Conservation (phyloP, 495 filamentous ascomycete genomes). For the Lophiostoma macrostomum region DNA sequence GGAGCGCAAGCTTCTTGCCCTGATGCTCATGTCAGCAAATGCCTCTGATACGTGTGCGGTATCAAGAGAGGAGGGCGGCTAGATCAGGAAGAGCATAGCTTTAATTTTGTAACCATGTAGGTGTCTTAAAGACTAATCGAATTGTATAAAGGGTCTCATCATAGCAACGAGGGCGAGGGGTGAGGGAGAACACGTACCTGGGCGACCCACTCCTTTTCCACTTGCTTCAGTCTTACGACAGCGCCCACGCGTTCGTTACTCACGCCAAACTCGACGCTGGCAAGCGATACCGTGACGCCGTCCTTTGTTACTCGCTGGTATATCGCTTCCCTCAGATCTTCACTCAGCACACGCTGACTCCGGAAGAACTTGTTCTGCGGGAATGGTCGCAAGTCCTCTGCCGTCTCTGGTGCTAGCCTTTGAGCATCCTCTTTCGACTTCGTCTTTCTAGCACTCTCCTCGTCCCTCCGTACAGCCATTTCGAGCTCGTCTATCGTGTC, state of each 20-base stretch:
- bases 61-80: background rate
- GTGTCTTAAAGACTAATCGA: conserved; percentile 99
- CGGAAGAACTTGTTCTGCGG: conserved; percentile 70
- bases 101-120: conserved; percentile 52
- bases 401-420: conserved; percentile 39
- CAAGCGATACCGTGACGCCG: conserved; percentile 68
- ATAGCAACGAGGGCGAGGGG: conserved; percentile 41
- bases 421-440: background rate
- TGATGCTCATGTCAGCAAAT: conserved; percentile 38
- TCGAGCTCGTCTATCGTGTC: conserved; percentile 30
- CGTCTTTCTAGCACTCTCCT: conserved; percentile 26
- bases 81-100: conserved; percentile 47
- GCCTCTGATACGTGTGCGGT: background rate
- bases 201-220: conserved; percentile 73
- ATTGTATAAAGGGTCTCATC: conserved; percentile 67
- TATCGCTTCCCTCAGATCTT: conserved; percentile 71
- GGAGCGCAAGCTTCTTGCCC: conserved; percentile 72
- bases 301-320: conserved; percentile 61
- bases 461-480: conserved; percentile 22
- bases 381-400: conserved; percentile 58
- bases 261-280: conserved; percentile 73
- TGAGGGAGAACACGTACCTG: conserved; percentile 55
- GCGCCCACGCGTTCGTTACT: conserved; percentile 86
- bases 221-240: conserved; percentile 78
- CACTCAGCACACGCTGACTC: conserved; percentile 72